Base-by-base conservation (phyloP, 1,139 yeast genomes). In the Kodamaea fungicola region DNA sequence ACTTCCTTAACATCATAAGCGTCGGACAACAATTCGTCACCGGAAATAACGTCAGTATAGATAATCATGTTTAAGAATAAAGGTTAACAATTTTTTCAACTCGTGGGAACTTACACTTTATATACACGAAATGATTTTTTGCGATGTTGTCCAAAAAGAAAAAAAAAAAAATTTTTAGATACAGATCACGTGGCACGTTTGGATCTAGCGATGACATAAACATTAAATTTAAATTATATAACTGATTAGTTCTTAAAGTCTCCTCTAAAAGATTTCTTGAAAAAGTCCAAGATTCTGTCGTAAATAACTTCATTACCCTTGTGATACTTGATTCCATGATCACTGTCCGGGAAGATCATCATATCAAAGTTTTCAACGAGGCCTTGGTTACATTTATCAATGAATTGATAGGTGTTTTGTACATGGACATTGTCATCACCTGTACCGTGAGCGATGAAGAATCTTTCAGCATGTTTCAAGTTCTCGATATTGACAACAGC, bases 11-110 rank as follows among this genome's bases (percentile, higher is more conserved):
- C 64, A 70, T 86, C 95, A 80, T 89, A 94, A 61, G 97, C 97
- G 66, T 90, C 97, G 55, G 98, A 92, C 72, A 90, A 77, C 68
- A 92, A 78, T 78, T 92, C 98, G 78, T 92, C 98, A 61, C 84
- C 87, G 54, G 97, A 82, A 71, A 92, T 66, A 67, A 89, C 72
- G 76, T 92, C 98, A 36, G 61, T 59, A 67, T 45, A 71, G 55
- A 71, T 70, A 61, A 67, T 59, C 76, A 71, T 71, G 37, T 45
- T 61, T 42, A 31, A 35, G 31, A 29, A 34, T 21, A 22, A 37
- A 30, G 33, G 35, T 27, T 32, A 35, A 32, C 33, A 28, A 22
- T 33, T 36, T 36, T 30, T 31, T 27, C 19, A 10, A n/a, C 32
- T 22, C 34, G 33, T 36, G 42, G 42, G 35, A 29, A 9, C 31